Conservation (phyloP, 2,329 filamentous ascomycete species). For the Claviceps lovelessii region DNA sequence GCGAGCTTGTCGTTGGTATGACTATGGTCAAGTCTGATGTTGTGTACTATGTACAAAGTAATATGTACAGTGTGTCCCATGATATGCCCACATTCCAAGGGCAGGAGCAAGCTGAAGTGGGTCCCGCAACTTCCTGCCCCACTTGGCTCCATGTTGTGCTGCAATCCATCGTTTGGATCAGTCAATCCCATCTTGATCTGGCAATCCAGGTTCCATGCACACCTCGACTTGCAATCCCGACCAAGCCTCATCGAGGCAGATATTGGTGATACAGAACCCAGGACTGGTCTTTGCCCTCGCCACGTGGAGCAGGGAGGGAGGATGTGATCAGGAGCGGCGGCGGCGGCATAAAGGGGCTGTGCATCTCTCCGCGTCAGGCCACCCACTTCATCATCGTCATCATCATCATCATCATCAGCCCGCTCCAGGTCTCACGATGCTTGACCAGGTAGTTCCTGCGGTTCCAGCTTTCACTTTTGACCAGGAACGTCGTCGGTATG, state of each 20-base stretch:
- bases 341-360: neutral
- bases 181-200: too few relatives aligned
- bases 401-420: neutral
- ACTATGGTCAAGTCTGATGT: neutral
- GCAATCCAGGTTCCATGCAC: neutral
- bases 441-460: neutral
- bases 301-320: too few relatives aligned
- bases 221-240: neutral
- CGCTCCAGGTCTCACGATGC: neutral
- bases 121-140: neutral
- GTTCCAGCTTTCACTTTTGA: neutral
- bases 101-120: neutral
- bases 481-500: neutral
- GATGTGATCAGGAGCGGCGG: too few relatives aligned
- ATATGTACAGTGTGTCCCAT: too few relatives aligned
- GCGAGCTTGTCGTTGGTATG: neutral
- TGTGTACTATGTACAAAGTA: too few relatives aligned
- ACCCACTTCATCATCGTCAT: neutral
- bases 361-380: neutral
- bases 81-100: neutral
- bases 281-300: too few relatives aligned
- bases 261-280: too few relatives aligned
- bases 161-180: too few relatives aligned
- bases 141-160: neutral
- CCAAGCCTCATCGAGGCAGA: too few relatives aligned